Base-by-base conservation (phyloP, 495 filamentous ascomycete genomes). In the Penicillium atrosanguineum region DNA sequence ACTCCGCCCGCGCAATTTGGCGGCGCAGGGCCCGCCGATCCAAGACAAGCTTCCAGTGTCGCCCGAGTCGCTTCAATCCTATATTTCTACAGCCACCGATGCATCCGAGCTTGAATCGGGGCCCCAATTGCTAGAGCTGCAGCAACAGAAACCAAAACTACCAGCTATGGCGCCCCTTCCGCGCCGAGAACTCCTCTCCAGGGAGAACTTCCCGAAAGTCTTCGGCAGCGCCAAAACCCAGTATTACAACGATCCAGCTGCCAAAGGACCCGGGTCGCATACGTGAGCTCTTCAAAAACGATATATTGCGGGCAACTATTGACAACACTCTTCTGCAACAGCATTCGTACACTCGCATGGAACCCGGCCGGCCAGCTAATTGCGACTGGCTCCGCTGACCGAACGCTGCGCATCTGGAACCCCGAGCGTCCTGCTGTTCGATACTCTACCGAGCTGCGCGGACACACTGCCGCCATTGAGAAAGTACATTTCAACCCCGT, bases 381-480 rank as follows among this genome's bases (percentile, higher is more conserved):
- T 55, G 94, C 95, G 1, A 92, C 91, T 3, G 95, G 90, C 37
- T 83, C 90, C 20, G 78, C 83, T 8, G 89, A 95, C 66, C 85
- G 87, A 48, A 90, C 90, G 12, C 69, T 97, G 25, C 85, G 91
- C 44, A 90, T 96, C 55, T 90, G 91, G 91, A 96, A 96, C 64
- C 91, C 89, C 0, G 92, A 96, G 53, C 88, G 89, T 61, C 81
- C 86, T 20, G 82, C 87, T 65, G 83, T 87, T 28, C 85, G 83
- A 59, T 86, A 92, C 65, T 89, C 87, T 11, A 96, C 91, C 1
- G 91, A 96, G 57, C 80, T 96, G 52, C 87, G 87, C 48, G 92
- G 91, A 6, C 90, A 95, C 67, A 70, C 80, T 3, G 85, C 83
- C 9, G 77, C 76, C 7, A 86, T 97, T 16, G 93, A 97, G 69